Conservation (phyloP, 1,139 yeast genomes). For the Casaregolazyma lundiana region DNA sequence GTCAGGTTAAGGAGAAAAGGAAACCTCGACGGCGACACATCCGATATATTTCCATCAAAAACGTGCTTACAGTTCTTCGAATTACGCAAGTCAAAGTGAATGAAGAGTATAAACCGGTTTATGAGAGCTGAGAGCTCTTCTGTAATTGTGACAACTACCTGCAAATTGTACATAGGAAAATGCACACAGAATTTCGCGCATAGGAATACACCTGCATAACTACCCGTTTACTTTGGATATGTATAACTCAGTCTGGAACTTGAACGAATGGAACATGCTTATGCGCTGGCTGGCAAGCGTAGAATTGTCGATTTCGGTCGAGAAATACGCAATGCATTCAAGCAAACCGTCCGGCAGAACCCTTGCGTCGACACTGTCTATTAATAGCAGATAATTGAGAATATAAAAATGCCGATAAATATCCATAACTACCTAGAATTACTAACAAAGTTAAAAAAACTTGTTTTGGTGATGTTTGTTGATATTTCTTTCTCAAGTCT, state of each 20-base stretch:
- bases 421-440: no score
- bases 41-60: constrained; percentile 74
- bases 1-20: constrained; percentile 59
- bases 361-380: no score
- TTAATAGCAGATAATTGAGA: no score
- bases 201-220: constrained; percentile 1
- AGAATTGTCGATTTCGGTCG: no score
- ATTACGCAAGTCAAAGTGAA: constrained; percentile 51
- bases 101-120: constrained; percentile 6
- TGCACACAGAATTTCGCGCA: background rate
- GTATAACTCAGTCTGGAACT: no score
- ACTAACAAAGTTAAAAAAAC: no score
- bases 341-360: no score
- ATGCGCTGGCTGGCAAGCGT: background rate
- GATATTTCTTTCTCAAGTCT: no score
- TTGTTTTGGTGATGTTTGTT: no score
- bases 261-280: no score
- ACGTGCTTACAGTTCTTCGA: constrained; percentile 74
- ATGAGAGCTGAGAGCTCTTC: background rate
- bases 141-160: background rate
- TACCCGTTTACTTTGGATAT: background rate
- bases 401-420: no score
- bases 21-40: constrained; percentile 82
- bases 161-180: constrained; percentile 1
- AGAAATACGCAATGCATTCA: no score